These are phyloP conservation scores for Trametes elegans DNA, from an alignment of 768 basidiomycete genomes.

Conservation along the genomic window DNA sequence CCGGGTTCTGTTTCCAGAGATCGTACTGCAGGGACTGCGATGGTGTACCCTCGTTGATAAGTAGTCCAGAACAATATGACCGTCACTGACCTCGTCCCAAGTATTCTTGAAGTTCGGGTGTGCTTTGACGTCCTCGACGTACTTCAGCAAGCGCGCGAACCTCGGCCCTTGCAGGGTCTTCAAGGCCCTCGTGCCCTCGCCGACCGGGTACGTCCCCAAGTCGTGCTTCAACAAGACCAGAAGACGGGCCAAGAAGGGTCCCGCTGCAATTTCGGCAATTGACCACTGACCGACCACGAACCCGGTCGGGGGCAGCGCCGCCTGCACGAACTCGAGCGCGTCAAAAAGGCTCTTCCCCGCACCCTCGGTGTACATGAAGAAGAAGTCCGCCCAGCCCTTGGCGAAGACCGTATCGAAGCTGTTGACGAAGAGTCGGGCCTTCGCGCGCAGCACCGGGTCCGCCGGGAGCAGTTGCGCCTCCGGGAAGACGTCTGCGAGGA, in stretches of 20 bases:
- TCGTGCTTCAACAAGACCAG: slow-evolving; percentile 46
- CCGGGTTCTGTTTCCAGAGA: neutral
- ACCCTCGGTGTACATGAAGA: slow-evolving; percentile 48
- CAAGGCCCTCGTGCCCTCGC: slow-evolving; percentile 43
- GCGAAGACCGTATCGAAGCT: slow-evolving; percentile 43
- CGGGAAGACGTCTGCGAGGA: slow-evolving; percentile 59
- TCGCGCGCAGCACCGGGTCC: slow-evolving; percentile 54
- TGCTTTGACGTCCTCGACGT: slow-evolving; percentile 44
- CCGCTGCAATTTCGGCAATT: slow-evolving; percentile 58
- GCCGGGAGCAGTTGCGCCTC: slow-evolving; percentile 47
- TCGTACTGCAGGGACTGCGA: neutral
- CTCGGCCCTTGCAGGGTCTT: slow-evolving; percentile 43
- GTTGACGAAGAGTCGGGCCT: slow-evolving; percentile 63
- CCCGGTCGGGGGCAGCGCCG: slow-evolving; percentile 46
- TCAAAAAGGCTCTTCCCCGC: slow-evolving; percentile 39
- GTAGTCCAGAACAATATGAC: neutral
- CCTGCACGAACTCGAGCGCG: slow-evolving; percentile 47
- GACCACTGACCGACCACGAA: slow-evolving; percentile 47
- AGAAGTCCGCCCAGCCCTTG: slow-evolving; percentile 36
- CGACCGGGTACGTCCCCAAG: slow-evolving; percentile 47
- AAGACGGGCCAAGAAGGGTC: slow-evolving; percentile 56
- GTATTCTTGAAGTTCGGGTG: slow-evolving; percentile 54
- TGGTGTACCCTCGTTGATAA: neutral
- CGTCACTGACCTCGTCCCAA: slow-evolving; percentile 43
- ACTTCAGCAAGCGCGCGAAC: slow-evolving; percentile 49